Evolutionary conservation across 2,329 filamentous ascomycete genomes (phyloP), one percentile per base, ranked within the genome.

Genomic region (Calonectria ilicicola): DNA sequence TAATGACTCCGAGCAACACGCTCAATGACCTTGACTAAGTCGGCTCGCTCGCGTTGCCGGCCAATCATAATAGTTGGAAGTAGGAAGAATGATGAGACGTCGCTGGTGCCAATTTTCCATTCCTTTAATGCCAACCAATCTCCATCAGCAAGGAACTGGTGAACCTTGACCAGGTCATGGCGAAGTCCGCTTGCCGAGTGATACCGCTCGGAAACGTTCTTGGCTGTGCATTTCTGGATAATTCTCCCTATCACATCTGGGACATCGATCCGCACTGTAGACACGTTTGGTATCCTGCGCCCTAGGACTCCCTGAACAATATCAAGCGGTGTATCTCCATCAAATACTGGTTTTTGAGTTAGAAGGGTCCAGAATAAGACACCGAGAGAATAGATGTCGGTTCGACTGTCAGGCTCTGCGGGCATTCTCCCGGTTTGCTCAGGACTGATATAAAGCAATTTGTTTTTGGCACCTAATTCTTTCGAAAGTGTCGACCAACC

Each of bases 341-440:
- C 92, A 76, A 97, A 98, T 0, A 95, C 93, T 3, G 94, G 91
- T 78, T 93, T 91, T 32, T 95, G 95, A 2, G 94, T 94, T 56
- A 98, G 86, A 80, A 97, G 90, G 10, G 91, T 94, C 93, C 95
- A 98, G 82, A 98, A 96, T 1, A 98, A 84, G 46, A 98, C 92
- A 5, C 96, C 96, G 1, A 98, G 86, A 0, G 95, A 96, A 85
- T 98, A 98, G 38, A 98, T 97, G 83, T 98, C 96, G 19, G 96
- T 98, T 47, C 96, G 91, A 51, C 91, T 94, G 83, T 98, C 96
- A 1, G 96, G 96, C 82, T 98, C 96, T 4, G 94, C 95, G 3
- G 95, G 94, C 90, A 98, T 93, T 23, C 96, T 92, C 17, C 96
- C 96, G 2, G 96, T 98, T 86, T 98, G 96, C 81, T 98, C 96